Evolutionary conservation across 2,329 filamentous ascomycete species (phyloP), one percentile per base, ranked within the genome.

Genomic region (Scedosporium boydii): DNA sequence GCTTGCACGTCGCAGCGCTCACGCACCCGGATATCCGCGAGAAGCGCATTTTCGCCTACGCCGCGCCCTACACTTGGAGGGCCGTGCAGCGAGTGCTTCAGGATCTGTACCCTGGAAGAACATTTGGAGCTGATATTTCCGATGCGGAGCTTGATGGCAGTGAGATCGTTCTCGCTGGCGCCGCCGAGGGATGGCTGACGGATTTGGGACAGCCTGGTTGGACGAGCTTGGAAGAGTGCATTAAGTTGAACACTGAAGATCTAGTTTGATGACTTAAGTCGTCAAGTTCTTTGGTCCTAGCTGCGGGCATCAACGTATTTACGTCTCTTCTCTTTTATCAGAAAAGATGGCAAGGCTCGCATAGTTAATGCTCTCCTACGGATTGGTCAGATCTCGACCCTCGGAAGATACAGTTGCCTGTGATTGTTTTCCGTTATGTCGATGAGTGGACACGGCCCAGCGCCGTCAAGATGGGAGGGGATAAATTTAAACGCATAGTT

Each of bases 21-120:
- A 62, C 70, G 0, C 64, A 71, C 21, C 65, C 67, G 6, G 59
- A 63, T 18, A 65, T 71, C 7, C 44, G 64, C 3, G 62, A 63
- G 6, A 67, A 70, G 64, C 69, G 70, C 53, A 61, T 72, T 56
- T 65, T 68, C 46, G 68, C 66, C 10, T 69, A 66, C 59, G 69
- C 61, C 4, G 29, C 62, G 1, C 38, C 61, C 9, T 69, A 63
- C 42, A 70, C 66, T 27, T 70, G 66, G 63, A 65, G 66, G 26
- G 62, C 64, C 18, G 38, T 69, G 6, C 60, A 67, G 16, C 29
- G 18, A 1, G 62, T 67, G 18, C 48, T 70, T 58, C 65, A 63
- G 3, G 60, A 58, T 26, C 27, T 65, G 18, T 64, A 63, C 44
- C 67, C 69, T 2, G 58, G 66, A 10, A 60, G 57, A 10, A 44